phyloP scores from a whole-genome alignment of 2,329 filamentous ascomycete genomes.

The Massarina eburnea region DNA sequence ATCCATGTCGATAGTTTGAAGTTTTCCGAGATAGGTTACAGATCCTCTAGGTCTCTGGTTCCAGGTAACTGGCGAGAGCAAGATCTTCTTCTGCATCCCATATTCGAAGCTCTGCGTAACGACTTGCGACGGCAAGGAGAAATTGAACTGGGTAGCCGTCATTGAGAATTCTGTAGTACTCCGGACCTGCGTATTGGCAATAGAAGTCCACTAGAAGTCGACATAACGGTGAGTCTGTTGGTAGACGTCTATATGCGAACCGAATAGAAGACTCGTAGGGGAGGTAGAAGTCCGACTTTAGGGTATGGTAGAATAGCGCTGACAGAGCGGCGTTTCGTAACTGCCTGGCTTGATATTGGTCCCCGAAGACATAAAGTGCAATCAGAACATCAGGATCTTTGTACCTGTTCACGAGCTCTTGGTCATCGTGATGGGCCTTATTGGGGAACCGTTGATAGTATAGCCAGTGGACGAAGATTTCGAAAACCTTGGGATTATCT shows the following conservation, averaged over 20 bases:
- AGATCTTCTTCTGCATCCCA: no score
- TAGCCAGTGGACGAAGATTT: conserved; percentile 29
- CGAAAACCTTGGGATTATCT: conserved; percentile 19
- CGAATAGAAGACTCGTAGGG: background rate
- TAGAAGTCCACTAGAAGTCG: conserved; percentile 2
- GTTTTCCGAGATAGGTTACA: no score
- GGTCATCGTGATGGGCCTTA: background rate
- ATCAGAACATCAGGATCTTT: background rate
- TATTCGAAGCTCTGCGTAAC: no score
- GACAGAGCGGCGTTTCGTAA: background rate
- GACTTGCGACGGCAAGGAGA: no score
- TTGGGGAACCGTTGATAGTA: conserved; percentile 12
- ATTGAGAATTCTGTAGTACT: background rate
- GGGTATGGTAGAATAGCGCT: background rate
- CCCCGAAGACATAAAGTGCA: conserved; percentile 8
- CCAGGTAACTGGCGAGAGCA: background rate
- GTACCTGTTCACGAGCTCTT: background rate
- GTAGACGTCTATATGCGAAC: background rate
- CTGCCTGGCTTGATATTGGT: background rate
- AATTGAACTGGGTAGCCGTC: no score
- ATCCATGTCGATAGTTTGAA: no score
- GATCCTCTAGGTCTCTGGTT: no score
- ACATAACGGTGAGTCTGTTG: background rate
- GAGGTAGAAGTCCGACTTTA: background rate
- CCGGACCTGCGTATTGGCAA: background rate